Evolutionary conservation across 345 rosid species (phyloP).

Genomic region (Sapria himalayana): DNA sequence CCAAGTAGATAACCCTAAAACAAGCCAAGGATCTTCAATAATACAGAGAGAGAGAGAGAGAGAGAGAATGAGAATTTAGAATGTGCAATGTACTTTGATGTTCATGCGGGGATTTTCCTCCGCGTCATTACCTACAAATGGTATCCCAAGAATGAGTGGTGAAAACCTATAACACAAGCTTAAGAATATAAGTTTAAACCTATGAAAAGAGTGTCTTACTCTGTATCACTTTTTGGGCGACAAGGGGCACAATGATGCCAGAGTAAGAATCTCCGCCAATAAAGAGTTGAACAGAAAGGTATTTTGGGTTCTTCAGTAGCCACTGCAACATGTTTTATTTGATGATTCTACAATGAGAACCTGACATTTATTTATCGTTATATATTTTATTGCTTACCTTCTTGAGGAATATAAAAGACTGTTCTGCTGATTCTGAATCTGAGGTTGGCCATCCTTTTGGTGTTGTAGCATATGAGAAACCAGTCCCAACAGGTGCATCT

Average conservation of each 20-base stretch:
- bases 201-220: slow-evolving; percentile 3
- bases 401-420: slow-evolving; percentile 11
- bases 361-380: too few species aligned
- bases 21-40: not conserved
- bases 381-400: too few species aligned
- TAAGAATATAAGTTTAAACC: not conserved
- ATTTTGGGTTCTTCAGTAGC: slow-evolving; percentile 13
- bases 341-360: too few species aligned
- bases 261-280: slow-evolving; percentile 19
- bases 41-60: not conserved
- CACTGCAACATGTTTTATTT: slow-evolving; percentile 20
- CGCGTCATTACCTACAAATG: slow-evolving; percentile 9
- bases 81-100: slow-evolving; percentile 7
- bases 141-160: not conserved
- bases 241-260: slow-evolving; percentile 11
- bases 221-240: slow-evolving; percentile 8
- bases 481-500: slow-evolving; percentile 20
- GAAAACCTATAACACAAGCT: not conserved
- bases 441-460: slow-evolving; percentile 6
- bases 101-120: slow-evolving; percentile 10
- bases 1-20: slow-evolving; percentile 32
- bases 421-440: slow-evolving; percentile 9
- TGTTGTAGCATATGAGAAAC: slow-evolving; percentile 17
- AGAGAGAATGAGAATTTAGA: not conserved
- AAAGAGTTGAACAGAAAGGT: slow-evolving; percentile 9